Evolutionary conservation across 2,329 filamentous ascomycete genomes (phyloP).

Genomic region (Stachybotrys chlorohalonatus): DNA sequence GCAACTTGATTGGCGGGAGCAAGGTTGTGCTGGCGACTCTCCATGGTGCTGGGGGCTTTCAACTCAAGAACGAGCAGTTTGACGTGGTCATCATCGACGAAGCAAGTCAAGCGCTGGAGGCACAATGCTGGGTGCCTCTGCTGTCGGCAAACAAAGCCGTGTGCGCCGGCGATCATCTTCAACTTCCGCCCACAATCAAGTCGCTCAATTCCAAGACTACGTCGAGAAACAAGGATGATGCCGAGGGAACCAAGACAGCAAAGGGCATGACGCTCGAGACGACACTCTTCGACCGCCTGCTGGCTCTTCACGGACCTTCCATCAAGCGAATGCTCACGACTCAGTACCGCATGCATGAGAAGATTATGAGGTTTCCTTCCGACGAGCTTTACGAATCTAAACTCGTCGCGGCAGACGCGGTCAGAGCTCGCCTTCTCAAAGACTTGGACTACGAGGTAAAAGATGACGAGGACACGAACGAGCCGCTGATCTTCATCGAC

Average conservation of each 20-base stretch:
- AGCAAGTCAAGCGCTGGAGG: conserved; percentile 89
- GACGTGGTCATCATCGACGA: conserved; percentile 96
- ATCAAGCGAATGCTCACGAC: conserved; percentile 95
- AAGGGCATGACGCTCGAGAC: conserved; percentile 63
- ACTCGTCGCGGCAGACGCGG: conserved; percentile 70
- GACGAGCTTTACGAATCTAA: conserved; percentile 76
- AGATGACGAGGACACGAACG: conserved; percentile 76
- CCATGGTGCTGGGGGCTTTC: conserved; percentile 81
- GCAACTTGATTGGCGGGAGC: conserved; percentile 63
- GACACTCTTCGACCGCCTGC: conserved; percentile 86
- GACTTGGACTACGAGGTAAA: conserved; percentile 70
- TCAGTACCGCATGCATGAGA: conserved; percentile 96
- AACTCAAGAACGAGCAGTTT: conserved; percentile 71
- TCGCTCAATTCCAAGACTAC: conserved; percentile 50
- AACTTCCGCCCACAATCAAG: conserved; percentile 92
- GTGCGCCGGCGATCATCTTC: conserved; percentile 87
- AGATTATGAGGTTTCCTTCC: conserved; percentile 91
- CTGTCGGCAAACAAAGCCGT: conserved; percentile 75
- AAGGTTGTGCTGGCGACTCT: conserved; percentile 88
- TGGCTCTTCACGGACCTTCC: conserved; percentile 67
- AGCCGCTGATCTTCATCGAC: conserved; percentile 88
- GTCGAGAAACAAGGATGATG: conserved; percentile 24
- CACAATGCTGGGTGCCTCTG: conserved; percentile 93
- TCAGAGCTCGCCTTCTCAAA: conserved; percentile 65
- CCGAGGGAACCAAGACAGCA: conserved; percentile 12